These are phyloP conservation scores for Cryptococcus sp. DNA, from an alignment of 1,284 basidiomycete species.

Conservation along the genomic window DNA sequence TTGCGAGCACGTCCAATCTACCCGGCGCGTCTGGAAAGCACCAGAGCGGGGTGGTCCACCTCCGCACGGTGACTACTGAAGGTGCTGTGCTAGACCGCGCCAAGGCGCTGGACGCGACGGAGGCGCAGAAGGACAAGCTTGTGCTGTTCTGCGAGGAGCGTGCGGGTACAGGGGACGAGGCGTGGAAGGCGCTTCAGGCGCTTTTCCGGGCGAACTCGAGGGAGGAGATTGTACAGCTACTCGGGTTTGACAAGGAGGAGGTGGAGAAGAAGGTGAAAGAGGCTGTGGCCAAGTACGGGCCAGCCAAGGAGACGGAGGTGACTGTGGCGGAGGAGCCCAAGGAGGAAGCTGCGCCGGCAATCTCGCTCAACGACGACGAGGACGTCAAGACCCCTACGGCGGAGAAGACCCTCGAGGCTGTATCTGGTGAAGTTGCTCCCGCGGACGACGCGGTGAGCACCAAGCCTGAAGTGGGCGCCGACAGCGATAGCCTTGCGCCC, in stretches of 20 bases:
- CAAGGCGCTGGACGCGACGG: conserved; percentile 64
- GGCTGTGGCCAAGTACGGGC: conserved; percentile 67
- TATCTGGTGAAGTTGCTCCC: conserved; percentile 4
- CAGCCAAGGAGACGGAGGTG: conserved; percentile 22
- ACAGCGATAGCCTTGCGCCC: conserved; percentile 50
- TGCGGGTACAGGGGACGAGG: conserved; percentile 52
- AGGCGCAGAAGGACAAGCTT: conserved; percentile 59
- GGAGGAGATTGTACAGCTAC: conserved; percentile 83
- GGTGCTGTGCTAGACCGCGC: conserved; percentile 73
- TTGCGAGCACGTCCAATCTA: conserved; percentile 74
- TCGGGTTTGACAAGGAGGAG: conserved; percentile 90
- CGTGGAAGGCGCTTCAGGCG: conserved; percentile 85
- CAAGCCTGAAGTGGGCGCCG: neutral
- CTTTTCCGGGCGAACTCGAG: conserved; percentile 85
- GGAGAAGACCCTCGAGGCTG: conserved; percentile 10
- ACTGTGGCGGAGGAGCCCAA: conserved; percentile 1
- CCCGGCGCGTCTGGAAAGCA: conserved; percentile 66
- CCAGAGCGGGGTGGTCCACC: conserved; percentile 72
- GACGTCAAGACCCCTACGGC: conserved; percentile 11
- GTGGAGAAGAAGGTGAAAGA: conserved; percentile 74
- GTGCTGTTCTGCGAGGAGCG: conserved; percentile 63
- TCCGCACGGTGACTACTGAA: conserved; percentile 76
- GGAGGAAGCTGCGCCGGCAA: conserved; percentile 2
- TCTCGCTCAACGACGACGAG: conserved; percentile 7
- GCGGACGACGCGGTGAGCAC: conserved; percentile 6